Conservation (phyloP, 179 eudicot genomes). For the Carnegiea gigantea region DNA sequence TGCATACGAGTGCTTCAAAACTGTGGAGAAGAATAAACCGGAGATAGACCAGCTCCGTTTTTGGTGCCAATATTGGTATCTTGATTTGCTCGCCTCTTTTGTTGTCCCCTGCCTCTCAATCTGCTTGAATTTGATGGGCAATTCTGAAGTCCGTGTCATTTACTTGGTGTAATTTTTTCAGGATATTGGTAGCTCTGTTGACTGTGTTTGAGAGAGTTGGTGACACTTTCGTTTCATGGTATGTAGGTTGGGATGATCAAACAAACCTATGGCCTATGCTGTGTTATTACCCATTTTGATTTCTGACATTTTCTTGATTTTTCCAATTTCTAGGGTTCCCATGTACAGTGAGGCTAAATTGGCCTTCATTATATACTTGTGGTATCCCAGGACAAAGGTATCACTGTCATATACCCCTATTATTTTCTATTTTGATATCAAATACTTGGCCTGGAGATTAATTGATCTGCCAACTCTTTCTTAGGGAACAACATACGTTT, state of each 20-base stretch:
- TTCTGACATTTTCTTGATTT: slow-evolving; percentile 10
- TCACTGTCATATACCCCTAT: neutral
- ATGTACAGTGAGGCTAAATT: slow-evolving; percentile 96
- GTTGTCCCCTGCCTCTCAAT: neutral
- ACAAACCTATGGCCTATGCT: neutral
- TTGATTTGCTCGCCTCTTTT: neutral
- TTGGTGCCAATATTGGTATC: slow-evolving; percentile 99
- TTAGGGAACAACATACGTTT: slow-evolving; percentile 84
- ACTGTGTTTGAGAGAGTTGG: slow-evolving; percentile 81
- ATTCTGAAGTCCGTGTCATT: neutral
- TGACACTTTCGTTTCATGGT: slow-evolving; percentile 91
- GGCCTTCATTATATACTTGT: slow-evolving; percentile 79
- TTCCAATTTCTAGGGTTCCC: slow-evolving; percentile 65
- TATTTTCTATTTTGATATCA: neutral
- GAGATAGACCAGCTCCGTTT: slow-evolving; percentile 85
- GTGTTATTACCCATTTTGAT: neutral
- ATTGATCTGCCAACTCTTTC: slow-evolving; percentile 5
- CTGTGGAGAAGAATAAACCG: slow-evolving; percentile 87
- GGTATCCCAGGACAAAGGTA: slow-evolving; percentile 96
- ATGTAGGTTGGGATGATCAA: slow-evolving; percentile 15
- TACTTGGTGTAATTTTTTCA: slow-evolving; percentile 32
- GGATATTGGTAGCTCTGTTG: slow-evolving; percentile 84
- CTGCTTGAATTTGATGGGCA: neutral
- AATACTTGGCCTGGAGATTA: neutral
- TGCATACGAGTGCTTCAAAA: slow-evolving; percentile 88